phyloP scores from a whole-genome alignment of 192 early-diverging fungal species.

The Backusella sp. region DNA sequence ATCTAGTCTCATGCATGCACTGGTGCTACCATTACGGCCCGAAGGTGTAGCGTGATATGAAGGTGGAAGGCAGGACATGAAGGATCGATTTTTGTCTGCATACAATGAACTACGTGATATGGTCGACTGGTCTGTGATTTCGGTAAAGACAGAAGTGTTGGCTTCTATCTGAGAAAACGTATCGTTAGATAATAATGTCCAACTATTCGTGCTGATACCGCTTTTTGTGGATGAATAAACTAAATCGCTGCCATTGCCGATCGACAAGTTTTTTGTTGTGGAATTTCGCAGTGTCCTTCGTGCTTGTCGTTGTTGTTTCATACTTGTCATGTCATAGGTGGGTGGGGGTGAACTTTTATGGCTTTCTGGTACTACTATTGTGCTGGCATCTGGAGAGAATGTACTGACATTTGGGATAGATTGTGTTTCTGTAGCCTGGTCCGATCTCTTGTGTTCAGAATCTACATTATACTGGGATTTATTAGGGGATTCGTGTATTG shows the following conservation, averaged over 20 bases:
- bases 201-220: not conserved
- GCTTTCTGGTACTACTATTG: not conserved
- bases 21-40: conserved; percentile 6
- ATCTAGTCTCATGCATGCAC: not conserved
- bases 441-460: not conserved
- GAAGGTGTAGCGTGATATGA: not conserved
- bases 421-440: not conserved
- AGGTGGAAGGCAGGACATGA: not conserved
- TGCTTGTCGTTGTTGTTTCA: not conserved
- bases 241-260: not conserved
- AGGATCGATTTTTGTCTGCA: not conserved
- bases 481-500: not conserved
- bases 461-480: conserved; percentile 4
- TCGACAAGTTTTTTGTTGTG: not conserved
- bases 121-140: conserved; percentile 12
- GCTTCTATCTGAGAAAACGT: conserved; percentile 13
- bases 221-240: not conserved
- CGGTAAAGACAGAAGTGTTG: not conserved
- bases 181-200: conserved; percentile 6
- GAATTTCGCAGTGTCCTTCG: not conserved
- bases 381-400: not conserved
- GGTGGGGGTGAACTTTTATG: not conserved
- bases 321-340: not conserved
- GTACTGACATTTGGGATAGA: conserved; percentile 4
- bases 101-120: not conserved